A percentile compares a stretch with the other conserved stretches of the same genome.
Evolutionary conservation across 176 grass and related monocot genomes (phyloP).

Genomic region (Poa annua): DNA sequence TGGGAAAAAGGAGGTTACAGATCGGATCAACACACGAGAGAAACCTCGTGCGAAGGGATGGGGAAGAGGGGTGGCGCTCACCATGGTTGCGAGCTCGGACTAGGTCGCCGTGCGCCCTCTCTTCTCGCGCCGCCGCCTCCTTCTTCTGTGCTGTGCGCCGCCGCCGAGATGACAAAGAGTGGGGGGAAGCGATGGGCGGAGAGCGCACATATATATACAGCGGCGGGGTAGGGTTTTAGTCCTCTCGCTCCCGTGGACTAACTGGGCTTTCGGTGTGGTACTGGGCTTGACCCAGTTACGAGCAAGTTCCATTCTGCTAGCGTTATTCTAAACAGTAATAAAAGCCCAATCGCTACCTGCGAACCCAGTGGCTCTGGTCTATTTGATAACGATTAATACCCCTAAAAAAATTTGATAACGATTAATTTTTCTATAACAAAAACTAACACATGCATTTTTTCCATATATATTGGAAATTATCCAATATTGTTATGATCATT

Average conservation of each 20-base stretch:
- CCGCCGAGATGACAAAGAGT: slow-evolving; percentile 41
- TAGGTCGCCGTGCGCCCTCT: slow-evolving; percentile 18
- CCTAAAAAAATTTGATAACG: too few species aligned
- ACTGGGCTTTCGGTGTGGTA: background rate
- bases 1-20: background rate
- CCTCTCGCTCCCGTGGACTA: background rate
- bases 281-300: background rate
- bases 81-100: slow-evolving; percentile 40
- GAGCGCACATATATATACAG: slow-evolving; percentile 1
- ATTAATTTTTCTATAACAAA: background rate
- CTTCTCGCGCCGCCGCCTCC: slow-evolving; percentile 14
- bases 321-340: background rate
- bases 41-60: background rate
- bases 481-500: too few species aligned
- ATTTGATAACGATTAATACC: background rate
- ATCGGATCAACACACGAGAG: background rate
- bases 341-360: background rate
- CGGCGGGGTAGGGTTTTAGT: slow-evolving; percentile 43
- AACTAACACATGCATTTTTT: background rate
- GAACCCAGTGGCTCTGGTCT: background rate
- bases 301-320: background rate
- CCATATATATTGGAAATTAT: too few species aligned
- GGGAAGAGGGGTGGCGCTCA: background rate
- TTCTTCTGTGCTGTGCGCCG: slow-evolving; percentile 32
- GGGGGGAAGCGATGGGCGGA: background rate